Evolutionary conservation across 805 yeast genomes (phyloP).

Genomic region (Brettanomyces custersianus): DNA sequence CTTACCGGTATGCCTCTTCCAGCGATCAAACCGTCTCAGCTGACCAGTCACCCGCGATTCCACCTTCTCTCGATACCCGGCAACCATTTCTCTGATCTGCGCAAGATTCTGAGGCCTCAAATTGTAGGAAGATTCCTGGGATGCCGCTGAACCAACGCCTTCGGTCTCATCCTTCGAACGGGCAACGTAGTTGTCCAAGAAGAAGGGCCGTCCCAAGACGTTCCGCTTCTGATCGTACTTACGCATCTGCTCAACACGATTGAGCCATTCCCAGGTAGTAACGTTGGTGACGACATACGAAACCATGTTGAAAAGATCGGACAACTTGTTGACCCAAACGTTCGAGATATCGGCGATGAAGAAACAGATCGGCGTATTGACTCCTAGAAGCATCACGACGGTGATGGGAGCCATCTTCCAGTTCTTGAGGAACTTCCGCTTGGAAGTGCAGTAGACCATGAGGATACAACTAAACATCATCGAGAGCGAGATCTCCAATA

Average conservation of each 20-base stretch:
- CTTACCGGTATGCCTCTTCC: no score
- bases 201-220: conserved; percentile 47
- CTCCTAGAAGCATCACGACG: conserved; percentile 41
- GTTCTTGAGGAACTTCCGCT: conserved; percentile 42
- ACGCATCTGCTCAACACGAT: conserved; percentile 49
- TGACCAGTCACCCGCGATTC: no score
- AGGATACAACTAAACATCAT: conserved; percentile 61
- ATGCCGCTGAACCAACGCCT: background rate
- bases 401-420: conserved; percentile 46
- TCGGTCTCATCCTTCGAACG: background rate
- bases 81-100: no score
- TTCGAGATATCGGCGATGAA: conserved; percentile 71
- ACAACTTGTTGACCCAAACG: conserved; percentile 64
- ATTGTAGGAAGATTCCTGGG: background rate
- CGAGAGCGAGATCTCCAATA: conserved; percentile 63
- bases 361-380: conserved; percentile 55
- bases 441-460: conserved; percentile 43
- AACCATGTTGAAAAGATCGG: conserved; percentile 66
- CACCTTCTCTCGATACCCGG: no score
- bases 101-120: no score
- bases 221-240: conserved; percentile 59
- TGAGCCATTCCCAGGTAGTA: conserved; percentile 82
- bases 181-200: conserved; percentile 1
- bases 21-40: no score
- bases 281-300: conserved; percentile 66